Percentiles rank a stretch among this genome's conserved stretches.
These are phyloP conservation scores for Prunus mume DNA, from an alignment of 306 rosid species.

Conservation along the genomic window DNA sequence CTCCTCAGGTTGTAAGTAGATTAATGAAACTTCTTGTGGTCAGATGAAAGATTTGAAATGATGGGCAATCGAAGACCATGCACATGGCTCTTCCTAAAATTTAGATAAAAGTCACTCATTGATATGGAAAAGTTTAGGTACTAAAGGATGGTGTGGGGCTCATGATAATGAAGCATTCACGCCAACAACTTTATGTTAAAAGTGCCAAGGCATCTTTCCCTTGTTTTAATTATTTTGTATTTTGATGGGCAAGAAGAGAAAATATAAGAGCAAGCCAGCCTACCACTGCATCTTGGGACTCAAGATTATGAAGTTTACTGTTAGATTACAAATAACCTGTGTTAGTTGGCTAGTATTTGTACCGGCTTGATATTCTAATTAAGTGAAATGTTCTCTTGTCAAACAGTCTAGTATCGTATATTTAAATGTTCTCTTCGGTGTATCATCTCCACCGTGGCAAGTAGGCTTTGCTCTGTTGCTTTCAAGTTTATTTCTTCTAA, in stretches of 20 bases:
- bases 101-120: conserved; percentile 18
- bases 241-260: conserved; percentile 4
- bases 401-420: too few species aligned
- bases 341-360: too few species aligned
- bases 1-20: neutral
- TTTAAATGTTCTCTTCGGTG: too few species aligned
- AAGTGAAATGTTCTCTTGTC: too few species aligned
- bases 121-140: conserved; percentile 15
- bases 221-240: neutral
- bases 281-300: neutral
- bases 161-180: conserved; percentile 25
- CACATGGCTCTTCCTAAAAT: conserved; percentile 41
- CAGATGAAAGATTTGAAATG: neutral
- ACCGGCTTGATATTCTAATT: too few species aligned
- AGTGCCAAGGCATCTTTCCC: conserved; percentile 6
- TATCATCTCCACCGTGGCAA: too few species aligned
- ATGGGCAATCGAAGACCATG: conserved; percentile 31
- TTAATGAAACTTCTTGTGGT: neutral
- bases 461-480: too few species aligned
- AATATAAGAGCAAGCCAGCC: neutral
- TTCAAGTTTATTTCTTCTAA: too few species aligned
- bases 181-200: conserved; percentile 20
- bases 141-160: conserved; percentile 26
- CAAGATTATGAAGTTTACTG: too few species aligned
- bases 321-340: too few species aligned